Conservation (phyloP, 768 basidiomycete genomes). For the Tricholoma hemisulphureum region DNA sequence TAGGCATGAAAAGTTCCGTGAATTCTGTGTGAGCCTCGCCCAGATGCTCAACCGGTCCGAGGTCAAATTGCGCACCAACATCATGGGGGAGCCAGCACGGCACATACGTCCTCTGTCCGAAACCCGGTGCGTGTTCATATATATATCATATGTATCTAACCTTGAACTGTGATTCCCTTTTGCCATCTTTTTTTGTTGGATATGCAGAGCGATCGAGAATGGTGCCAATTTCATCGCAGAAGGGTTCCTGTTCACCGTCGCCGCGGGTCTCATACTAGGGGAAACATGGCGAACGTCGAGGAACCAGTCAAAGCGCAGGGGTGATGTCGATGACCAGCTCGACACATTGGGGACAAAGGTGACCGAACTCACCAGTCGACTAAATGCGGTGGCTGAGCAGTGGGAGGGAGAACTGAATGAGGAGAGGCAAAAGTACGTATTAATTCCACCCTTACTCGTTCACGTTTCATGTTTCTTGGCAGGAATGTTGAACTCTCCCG, state of each 20-base stretch:
- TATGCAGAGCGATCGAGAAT: slow-evolving; percentile 73
- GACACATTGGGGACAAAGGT: slow-evolving; percentile 54
- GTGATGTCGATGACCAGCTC: slow-evolving; percentile 68
- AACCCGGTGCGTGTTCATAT: slow-evolving; percentile 53
- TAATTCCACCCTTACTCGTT: background rate
- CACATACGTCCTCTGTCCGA: slow-evolving; percentile 77
- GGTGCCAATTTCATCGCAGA: slow-evolving; percentile 84
- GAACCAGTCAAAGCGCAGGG: slow-evolving; percentile 67
- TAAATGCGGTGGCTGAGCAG: slow-evolving; percentile 38
- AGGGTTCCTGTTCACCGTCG: slow-evolving; percentile 80
- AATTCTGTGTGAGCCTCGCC: slow-evolving; percentile 68
- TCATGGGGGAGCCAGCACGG: slow-evolving; percentile 74
- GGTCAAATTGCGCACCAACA: slow-evolving; percentile 65
- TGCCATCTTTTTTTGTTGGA: no score
- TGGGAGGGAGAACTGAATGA: slow-evolving; percentile 47
- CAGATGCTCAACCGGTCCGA: slow-evolving; percentile 78
- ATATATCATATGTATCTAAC: no score
- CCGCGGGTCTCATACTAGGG: slow-evolving; percentile 68
- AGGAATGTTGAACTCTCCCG: slow-evolving; percentile 68
- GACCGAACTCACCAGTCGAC: slow-evolving; percentile 40
- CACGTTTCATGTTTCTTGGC: background rate
- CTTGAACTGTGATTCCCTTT: no score
- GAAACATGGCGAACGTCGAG: slow-evolving; percentile 76
- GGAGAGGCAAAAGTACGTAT: slow-evolving; percentile 43
- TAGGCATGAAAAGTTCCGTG: slow-evolving; percentile 73